Evolutionary conservation across 148 eudicot genomes (phyloP).

Genomic region (Talinum fruticosum): DNA sequence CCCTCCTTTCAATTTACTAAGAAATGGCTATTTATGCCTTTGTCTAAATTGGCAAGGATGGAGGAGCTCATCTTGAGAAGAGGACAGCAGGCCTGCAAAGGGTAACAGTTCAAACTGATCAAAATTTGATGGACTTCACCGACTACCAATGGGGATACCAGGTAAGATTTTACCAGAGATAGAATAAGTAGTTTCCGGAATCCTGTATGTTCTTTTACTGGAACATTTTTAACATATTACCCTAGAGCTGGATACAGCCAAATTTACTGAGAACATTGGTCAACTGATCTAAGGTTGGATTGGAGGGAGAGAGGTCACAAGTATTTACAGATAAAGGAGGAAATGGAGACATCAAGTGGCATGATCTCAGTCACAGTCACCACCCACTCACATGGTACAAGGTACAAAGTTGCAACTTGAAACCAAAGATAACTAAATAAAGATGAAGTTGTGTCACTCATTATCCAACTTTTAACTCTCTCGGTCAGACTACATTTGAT

Average conservation of each 20-base stretch:
- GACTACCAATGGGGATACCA: slow-evolving; percentile 53
- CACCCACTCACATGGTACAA: slow-evolving; percentile 58
- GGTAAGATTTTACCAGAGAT: slow-evolving; percentile 25
- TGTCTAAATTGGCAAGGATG: slow-evolving; percentile 35
- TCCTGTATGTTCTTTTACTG: not conserved
- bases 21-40: not conserved
- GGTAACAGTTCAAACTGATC: slow-evolving; percentile 31
- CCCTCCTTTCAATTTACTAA: not conserved
- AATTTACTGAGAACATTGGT: not conserved
- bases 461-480: not conserved
- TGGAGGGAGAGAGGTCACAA: slow-evolving; percentile 46
- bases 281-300: slow-evolving; percentile 38
- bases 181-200: not conserved
- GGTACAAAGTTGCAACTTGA: slow-evolving; percentile 29
- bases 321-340: slow-evolving; percentile 35
- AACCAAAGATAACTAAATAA: not conserved
- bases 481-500: slow-evolving; percentile 44
- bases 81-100: slow-evolving; percentile 34
- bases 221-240: not conserved
- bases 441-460: not conserved
- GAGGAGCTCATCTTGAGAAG: slow-evolving; percentile 49
- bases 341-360: slow-evolving; percentile 32
- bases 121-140: slow-evolving; percentile 24
- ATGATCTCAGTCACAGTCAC: slow-evolving; percentile 18
- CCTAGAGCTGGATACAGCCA: not conserved